These are phyloP conservation scores for Monosporascus sp. DNA, from an alignment of 2,329 filamentous ascomycete species.

Conservation along the genomic window DNA sequence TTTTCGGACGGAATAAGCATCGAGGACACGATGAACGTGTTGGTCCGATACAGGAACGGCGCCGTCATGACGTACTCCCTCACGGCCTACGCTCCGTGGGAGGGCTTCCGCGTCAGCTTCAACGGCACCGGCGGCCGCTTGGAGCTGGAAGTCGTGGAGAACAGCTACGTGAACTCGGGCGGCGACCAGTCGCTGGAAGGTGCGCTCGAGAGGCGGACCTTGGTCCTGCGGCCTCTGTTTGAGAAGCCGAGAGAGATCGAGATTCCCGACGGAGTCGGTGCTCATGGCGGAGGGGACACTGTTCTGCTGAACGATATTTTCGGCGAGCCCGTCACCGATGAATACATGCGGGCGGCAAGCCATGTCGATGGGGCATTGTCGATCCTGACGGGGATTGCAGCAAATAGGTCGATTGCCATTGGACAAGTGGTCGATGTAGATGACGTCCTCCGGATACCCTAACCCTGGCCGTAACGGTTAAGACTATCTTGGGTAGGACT, in stretches of 20 bases:
- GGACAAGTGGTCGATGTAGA: slow-evolving; percentile 53
- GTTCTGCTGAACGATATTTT: slow-evolving; percentile 55
- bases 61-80: slow-evolving; percentile 56
- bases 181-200: slow-evolving; percentile 53
- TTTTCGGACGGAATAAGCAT: slow-evolving; percentile 61
- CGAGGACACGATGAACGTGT: slow-evolving; percentile 59
- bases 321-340: slow-evolving; percentile 46
- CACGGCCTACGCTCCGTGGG: slow-evolving; percentile 59
- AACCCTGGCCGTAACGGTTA: background rate
- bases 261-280: slow-evolving; percentile 46
- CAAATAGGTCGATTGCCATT: slow-evolving; percentile 52
- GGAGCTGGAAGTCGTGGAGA: slow-evolving; percentile 59
- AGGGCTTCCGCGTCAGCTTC: slow-evolving; percentile 54
- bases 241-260: slow-evolving; percentile 52
- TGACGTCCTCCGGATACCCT: slow-evolving; percentile 38
- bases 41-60: slow-evolving; percentile 53
- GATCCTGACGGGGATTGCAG: slow-evolving; percentile 56
- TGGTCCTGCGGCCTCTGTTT: slow-evolving; percentile 50
- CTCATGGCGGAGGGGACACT: slow-evolving; percentile 56
- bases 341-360: slow-evolving; percentile 50
- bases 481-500: no score
- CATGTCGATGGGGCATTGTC: slow-evolving; percentile 56
- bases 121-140: slow-evolving; percentile 55
- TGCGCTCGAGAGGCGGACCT: slow-evolving; percentile 42
- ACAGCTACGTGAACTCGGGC: slow-evolving; percentile 56